Percentiles rank a stretch among this genome's conserved stretches.
phyloP scores from a whole-genome alignment of 2,329 filamentous ascomycete species.

The Pseudocercospora fijiensis region DNA sequence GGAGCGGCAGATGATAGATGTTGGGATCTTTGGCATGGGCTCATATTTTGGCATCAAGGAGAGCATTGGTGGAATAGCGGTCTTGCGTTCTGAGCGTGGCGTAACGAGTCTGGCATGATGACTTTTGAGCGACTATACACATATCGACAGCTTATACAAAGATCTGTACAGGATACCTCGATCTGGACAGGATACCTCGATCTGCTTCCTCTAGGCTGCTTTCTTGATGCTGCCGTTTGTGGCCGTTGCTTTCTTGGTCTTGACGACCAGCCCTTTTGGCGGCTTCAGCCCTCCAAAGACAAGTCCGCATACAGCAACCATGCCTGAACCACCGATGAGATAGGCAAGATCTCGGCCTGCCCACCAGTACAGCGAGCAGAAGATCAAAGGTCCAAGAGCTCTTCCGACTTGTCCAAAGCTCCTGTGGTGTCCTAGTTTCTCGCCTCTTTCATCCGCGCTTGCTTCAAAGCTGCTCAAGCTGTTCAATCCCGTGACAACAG shows the following conservation, averaged over 20 bases:
- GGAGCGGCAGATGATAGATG: constrained; percentile 61
- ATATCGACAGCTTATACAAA: constrained; percentile 5
- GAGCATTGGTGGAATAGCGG: constrained; percentile 64
- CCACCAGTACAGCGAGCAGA: constrained; percentile 98
- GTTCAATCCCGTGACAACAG: constrained; percentile 91
- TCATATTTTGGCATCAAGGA: constrained; percentile 60
- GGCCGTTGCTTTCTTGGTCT: constrained; percentile 18
- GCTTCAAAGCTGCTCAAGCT: constrained; percentile 90
- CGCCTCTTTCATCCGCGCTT: constrained; percentile 72
- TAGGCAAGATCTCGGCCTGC: constrained; percentile 86
- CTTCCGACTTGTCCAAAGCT: constrained; percentile 82
- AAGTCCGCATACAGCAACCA: constrained; percentile 68
- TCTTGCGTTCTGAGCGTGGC: constrained; percentile 41
- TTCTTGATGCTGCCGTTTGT: constrained; percentile 24
- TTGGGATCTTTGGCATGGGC: constrained; percentile 64
- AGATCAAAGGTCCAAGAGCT: constrained; percentile 81
- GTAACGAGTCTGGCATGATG: background rate
- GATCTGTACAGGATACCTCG: background rate
- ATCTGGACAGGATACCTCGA: constrained; percentile 2
- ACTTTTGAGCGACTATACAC: background rate
- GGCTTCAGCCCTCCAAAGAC: constrained; percentile 71
- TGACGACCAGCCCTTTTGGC: constrained; percentile 44
- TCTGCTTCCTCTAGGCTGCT: constrained; percentile 10
- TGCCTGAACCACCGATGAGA: constrained; percentile 73
- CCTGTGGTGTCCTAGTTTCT: constrained; percentile 80